A percentile compares a stretch with the other conserved stretches of the same genome.
phyloP scores from a whole-genome alignment of 2,329 filamentous ascomycete genomes.

The Paecilomyces variotii region DNA sequence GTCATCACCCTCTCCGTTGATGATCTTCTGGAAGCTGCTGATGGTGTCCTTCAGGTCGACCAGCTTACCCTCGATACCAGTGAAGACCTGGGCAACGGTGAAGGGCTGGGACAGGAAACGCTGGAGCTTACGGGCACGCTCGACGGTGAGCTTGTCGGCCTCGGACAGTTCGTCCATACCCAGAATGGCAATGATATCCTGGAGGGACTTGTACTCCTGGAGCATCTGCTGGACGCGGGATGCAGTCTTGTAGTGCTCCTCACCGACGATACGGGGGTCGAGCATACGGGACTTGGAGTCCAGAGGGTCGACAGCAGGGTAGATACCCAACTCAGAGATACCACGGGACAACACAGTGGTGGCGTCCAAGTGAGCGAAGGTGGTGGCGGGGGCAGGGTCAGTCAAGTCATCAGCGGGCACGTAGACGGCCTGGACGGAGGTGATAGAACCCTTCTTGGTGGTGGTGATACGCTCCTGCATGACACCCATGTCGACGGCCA shows the following conservation, averaged over 20 bases:
- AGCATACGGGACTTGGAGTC: constrained; percentile 99
- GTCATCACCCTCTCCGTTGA: constrained; percentile 89
- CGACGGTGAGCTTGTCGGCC: constrained; percentile 98
- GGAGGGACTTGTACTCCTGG: constrained; percentile 99
- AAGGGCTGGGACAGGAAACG: constrained; percentile 99
- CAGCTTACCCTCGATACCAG: constrained; percentile 87
- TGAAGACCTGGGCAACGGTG: constrained; percentile 67
- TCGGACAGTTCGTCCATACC: constrained; percentile 99
- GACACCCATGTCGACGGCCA: constrained; percentile 96
- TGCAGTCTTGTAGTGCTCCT: constrained; percentile 95
- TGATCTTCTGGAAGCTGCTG: constrained; percentile 91
- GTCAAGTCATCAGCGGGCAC: constrained; percentile 99
- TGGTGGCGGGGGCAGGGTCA: constrained; percentile 97
- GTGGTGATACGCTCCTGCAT: constrained; percentile 99
- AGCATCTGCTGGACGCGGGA: constrained; percentile 97
- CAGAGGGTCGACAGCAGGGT: constrained; percentile 98
- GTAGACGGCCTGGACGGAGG: constrained; percentile 99
- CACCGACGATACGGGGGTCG: constrained; percentile 94
- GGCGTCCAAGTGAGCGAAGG: constrained; percentile 99
- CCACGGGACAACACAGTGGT: constrained; percentile 99
- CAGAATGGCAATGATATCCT: constrained; percentile 99
- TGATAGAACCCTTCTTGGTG: constrained; percentile 99
- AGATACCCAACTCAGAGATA: constrained; percentile 99
- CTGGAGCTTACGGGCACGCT: constrained; percentile 99
- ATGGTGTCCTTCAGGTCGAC: constrained; percentile 99